Conservation (phyloP, 75 land plant genomes). For the Picea glauca region DNA sequence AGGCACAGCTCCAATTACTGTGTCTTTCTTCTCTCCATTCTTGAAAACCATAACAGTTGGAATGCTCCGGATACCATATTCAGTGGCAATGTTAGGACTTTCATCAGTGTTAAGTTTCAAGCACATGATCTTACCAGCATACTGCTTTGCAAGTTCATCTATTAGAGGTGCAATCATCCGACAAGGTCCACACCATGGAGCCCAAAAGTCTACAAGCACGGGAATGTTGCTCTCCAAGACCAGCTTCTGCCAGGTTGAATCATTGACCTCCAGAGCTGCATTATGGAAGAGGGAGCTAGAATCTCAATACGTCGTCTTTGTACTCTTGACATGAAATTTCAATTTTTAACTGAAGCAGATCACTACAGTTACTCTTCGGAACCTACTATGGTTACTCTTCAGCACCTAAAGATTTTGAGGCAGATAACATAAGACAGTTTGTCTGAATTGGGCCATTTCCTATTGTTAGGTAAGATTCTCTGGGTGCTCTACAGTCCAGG, state of each 20-base stretch:
- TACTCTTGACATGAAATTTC: no score
- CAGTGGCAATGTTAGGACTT: slow-evolving; percentile 63
- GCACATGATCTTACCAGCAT: slow-evolving; percentile 73
- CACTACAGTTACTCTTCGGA: no score
- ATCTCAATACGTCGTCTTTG: background rate
- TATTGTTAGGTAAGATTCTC: no score
- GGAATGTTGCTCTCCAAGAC: slow-evolving; percentile 54
- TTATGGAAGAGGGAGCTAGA: background rate
- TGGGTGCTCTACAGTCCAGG: no score
- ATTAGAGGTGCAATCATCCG: slow-evolving; percentile 80
- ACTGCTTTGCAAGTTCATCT: slow-evolving; percentile 73
- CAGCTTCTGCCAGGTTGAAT: slow-evolving; percentile 36
- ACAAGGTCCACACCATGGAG: slow-evolving; percentile 94
- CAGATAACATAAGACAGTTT: no score
- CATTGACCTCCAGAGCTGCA: slow-evolving; percentile 62
- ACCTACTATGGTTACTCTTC: no score
- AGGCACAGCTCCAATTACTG: slow-evolving; percentile 82
- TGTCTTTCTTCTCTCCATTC: slow-evolving; percentile 80
- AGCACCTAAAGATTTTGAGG: no score
- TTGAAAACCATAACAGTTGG: slow-evolving; percentile 81
- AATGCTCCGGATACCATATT: slow-evolving; percentile 82
- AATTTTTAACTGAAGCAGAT: no score
- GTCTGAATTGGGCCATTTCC: no score
- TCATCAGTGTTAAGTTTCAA: slow-evolving; percentile 83
- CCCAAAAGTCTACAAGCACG: slow-evolving; percentile 91